Percentiles rank a stretch among this genome's conserved stretches.
Evolutionary conservation across 2,329 filamentous ascomycete genomes (phyloP).

Genomic region (Ophiostoma perfectum): DNA sequence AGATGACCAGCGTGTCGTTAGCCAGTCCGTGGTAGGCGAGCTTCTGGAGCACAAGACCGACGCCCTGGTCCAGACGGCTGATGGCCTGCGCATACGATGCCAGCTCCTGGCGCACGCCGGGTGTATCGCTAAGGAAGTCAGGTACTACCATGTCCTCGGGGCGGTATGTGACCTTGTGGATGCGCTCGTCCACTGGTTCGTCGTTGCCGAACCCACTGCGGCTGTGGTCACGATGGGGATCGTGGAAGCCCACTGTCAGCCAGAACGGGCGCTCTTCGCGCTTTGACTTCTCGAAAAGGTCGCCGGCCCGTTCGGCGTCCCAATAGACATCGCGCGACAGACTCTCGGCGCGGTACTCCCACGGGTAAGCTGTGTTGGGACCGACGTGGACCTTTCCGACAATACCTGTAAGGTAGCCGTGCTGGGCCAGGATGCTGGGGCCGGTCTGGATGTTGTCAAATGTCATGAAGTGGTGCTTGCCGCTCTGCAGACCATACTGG

Average conservation of each 20-base stretch:
- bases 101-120: constrained; percentile 40
- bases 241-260: constrained; percentile 43
- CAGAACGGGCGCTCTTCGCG: constrained; percentile 36
- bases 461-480: constrained; percentile 40
- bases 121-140: constrained; percentile 38
- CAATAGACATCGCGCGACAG: constrained; percentile 40
- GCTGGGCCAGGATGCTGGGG: constrained; percentile 36
- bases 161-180: constrained; percentile 27
- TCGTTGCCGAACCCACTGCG: constrained; percentile 42
- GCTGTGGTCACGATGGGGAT: constrained; percentile 42
- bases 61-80: constrained; percentile 38
- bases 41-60: constrained; percentile 37
- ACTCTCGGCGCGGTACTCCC: constrained; percentile 39
- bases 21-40: constrained; percentile 33
- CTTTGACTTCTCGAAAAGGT: constrained; percentile 37
- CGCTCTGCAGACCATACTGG: constrained; percentile 40
- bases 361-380: constrained; percentile 38
- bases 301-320: constrained; percentile 36
- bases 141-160: constrained; percentile 38
- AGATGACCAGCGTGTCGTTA: constrained; percentile 22
- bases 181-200: constrained; percentile 30
- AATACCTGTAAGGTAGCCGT: constrained; percentile 43
- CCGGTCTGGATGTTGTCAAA: constrained; percentile 41
- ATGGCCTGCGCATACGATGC: constrained; percentile 41
- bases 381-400: constrained; percentile 47